These are phyloP conservation scores for Hypoxylon subgilvum DNA, from an alignment of 495 filamentous ascomycete genomes.

Conservation along the genomic window DNA sequence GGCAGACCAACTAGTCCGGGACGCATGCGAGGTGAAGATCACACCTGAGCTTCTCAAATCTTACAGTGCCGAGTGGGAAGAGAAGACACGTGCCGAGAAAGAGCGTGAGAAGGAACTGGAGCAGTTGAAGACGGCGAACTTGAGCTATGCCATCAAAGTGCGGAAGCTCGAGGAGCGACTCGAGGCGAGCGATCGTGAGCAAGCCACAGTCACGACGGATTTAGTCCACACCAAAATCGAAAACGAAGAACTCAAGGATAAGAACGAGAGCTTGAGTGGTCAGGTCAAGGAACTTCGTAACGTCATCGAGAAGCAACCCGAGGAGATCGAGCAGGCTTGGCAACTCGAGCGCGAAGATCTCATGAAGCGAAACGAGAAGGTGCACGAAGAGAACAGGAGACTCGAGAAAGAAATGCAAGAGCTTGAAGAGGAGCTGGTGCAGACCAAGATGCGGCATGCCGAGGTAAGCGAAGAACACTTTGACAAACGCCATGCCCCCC, in stretches of 20 bases:
- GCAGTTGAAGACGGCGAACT: slow-evolving; percentile 66
- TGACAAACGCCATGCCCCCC: neutral
- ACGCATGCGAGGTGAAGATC: slow-evolving; percentile 90
- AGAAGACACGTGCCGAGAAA: slow-evolving; percentile 76
- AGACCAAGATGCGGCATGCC: slow-evolving; percentile 92
- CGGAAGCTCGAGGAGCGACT: slow-evolving; percentile 84
- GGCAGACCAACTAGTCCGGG: slow-evolving; percentile 89
- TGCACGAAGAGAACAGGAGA: slow-evolving; percentile 88
- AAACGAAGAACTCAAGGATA: slow-evolving; percentile 84
- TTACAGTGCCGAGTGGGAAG: slow-evolving; percentile 91
- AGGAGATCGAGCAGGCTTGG: slow-evolving; percentile 82
- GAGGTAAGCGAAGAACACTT: slow-evolving; percentile 78
- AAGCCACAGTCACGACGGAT: slow-evolving; percentile 88
- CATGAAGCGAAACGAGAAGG: slow-evolving; percentile 89
- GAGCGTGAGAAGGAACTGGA: slow-evolving; percentile 87
- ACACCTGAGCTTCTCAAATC: slow-evolving; percentile 76
- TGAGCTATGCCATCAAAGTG: slow-evolving; percentile 69
- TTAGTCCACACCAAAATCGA: slow-evolving; percentile 90
- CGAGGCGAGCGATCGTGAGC: slow-evolving; percentile 89
- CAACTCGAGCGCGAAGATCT: slow-evolving; percentile 87
- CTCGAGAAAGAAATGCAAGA: slow-evolving; percentile 91
- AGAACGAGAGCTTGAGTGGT: slow-evolving; percentile 81
- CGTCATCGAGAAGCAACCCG: slow-evolving; percentile 86
- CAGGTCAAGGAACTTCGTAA: slow-evolving; percentile 82
- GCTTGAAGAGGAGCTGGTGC: slow-evolving; percentile 92